phyloP scores from a whole-genome alignment of 495 filamentous ascomycete species.

The Hyaloscypha hepaticicola region DNA sequence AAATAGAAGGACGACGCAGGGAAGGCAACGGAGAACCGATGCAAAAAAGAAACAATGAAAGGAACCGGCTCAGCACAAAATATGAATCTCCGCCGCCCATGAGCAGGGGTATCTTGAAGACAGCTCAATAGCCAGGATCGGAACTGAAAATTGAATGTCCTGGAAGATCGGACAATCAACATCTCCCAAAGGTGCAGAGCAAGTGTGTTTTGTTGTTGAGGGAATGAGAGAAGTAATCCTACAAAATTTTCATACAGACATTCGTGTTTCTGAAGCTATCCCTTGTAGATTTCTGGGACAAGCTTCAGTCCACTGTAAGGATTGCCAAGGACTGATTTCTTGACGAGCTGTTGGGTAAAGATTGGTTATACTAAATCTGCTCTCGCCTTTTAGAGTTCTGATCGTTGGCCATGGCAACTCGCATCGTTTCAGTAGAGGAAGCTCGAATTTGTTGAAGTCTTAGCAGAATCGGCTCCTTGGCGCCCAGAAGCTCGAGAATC shows the following conservation, averaged over 20 bases:
- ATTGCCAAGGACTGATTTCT: constrained; percentile 7
- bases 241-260: not conserved
- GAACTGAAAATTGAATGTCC: not conserved
- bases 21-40: not conserved
- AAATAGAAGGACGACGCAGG: not conserved
- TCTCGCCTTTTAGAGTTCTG: not conserved
- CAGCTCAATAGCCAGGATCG: too few relatives aligned
- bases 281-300: constrained; percentile 23
- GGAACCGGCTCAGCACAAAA: too few relatives aligned
- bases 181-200: not conserved
- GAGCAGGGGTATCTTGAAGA: too few relatives aligned
- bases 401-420: constrained; percentile 4
- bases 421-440: constrained; percentile 20
- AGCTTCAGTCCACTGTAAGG: constrained; percentile 25
- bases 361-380: not conserved
- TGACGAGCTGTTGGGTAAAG: not conserved
- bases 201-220: not conserved
- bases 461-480: constrained; percentile 25
- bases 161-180: not conserved
- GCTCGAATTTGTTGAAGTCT: constrained; percentile 25
- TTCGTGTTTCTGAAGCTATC: not conserved
- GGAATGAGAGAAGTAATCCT: not conserved
- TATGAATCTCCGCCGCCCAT: too few relatives aligned
- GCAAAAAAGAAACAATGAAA: too few relatives aligned
- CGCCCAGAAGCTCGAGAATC: constrained; percentile 55